Base-by-base conservation (phyloP, 768 basidiomycete genomes). In the Tricholoma terreum region DNA sequence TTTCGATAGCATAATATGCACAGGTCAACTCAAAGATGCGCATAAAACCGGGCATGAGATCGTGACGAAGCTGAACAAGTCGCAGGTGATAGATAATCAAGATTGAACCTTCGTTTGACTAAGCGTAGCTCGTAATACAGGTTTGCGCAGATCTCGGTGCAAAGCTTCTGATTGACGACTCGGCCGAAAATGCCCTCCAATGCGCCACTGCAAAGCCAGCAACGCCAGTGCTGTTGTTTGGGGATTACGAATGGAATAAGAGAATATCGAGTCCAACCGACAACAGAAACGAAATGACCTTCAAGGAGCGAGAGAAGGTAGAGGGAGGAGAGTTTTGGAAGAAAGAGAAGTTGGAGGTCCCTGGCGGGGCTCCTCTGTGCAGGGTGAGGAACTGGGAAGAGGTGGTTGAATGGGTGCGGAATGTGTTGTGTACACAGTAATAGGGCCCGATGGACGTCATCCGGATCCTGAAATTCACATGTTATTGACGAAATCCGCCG, bases 201-300 rank as follows among this genome's bases (percentile, higher is more conserved):
- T 85, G 85, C 60, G 78, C 76, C 0, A 76, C 70, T 4, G 74
- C 79, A 33, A 62, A 68, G 17, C 74, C 77, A n/a, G 78, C 81
- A 1, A 81, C 80, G 12, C 81, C 78, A 2, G 85, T 88, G 30
- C 69, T 92, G 38, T 76, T 93, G 6, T 92, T 92, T 61, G 91
- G 91, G 19, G 71, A 83, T 54, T 90, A 91, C 65, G 77, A 82
- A 61, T 92, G 91, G 91, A 90, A 87, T 65, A 74, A 82, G 66
- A 80, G 86, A 43, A 56, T 81, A 12, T 85, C 84, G 4, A 65
- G 69, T 21, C 66, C 75, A 15, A 66, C 61, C 15, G 79, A 84
- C 58, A 74, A 78, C 56, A 64, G 58, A 52, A 78, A 85, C n/a
- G 77, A 82, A 52, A 78, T 84, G 76, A 64, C 76, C 33, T 88